A percentile compares a stretch with the other conserved stretches of the same genome.
Conservation (phyloP, 345 rosid species). For the Ceriops decandra region DNA sequence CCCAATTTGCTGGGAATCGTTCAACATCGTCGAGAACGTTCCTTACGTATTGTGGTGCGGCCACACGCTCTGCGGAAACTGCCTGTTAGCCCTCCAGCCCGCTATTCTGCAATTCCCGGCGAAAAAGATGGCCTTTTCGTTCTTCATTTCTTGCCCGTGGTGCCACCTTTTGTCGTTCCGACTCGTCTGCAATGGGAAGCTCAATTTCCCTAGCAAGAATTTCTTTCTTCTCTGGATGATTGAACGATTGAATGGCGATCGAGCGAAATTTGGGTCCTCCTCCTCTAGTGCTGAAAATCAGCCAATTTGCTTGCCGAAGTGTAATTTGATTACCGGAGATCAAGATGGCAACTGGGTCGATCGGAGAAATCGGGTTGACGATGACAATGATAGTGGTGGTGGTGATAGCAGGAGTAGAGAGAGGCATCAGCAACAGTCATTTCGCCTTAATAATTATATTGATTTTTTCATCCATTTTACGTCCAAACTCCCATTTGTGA, state of each 20-base stretch:
- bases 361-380: constrained; percentile 10
- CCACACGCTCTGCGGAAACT: constrained; percentile 77
- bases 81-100: constrained; percentile 72
- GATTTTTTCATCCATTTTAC: constrained; percentile 63
- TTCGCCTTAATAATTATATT: constrained; percentile 56
- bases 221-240: constrained; percentile 90
- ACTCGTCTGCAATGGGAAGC: constrained; percentile 58
- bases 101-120: constrained; percentile 57
- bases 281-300: constrained; percentile 17
- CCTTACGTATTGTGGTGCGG: constrained; percentile 92
- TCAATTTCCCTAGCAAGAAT: constrained; percentile 75
- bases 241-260: constrained; percentile 73
- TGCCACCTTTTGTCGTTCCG: constrained; percentile 75
- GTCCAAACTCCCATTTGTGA: constrained; percentile 74
- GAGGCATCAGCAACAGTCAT: constrained; percentile 30
- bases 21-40: constrained; percentile 79
- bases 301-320: constrained; percentile 17
- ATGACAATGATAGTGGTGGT: not conserved
- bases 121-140: constrained; percentile 57
- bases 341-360: constrained; percentile 21
- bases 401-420: not conserved
- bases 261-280: constrained; percentile 29
- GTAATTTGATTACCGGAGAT: constrained; percentile 16
- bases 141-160: constrained; percentile 88
- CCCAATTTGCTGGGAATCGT: constrained; percentile 82